These are phyloP conservation scores for Lablab purpureus DNA, from an alignment of 306 rosid genomes.

Conservation along the genomic window DNA sequence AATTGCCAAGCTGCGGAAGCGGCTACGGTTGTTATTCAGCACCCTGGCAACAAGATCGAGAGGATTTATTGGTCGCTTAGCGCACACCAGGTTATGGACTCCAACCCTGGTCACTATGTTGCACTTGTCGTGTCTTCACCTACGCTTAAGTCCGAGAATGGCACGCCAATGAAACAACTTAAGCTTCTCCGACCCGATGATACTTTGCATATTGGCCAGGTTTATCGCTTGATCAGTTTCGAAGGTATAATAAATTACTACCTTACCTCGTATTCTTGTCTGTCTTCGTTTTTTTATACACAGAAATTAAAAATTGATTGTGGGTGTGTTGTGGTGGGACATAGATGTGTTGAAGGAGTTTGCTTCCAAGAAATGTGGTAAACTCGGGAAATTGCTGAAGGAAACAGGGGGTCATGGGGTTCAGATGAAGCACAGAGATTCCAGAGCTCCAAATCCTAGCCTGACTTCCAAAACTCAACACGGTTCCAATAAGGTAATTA, in stretches of 20 bases:
- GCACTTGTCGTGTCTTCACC: slow-evolving; percentile 66
- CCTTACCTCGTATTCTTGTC: background rate
- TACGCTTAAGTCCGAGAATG: slow-evolving; percentile 60
- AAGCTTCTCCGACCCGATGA: slow-evolving; percentile 94
- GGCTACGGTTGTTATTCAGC: slow-evolving; percentile 85
- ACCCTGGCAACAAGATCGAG: slow-evolving; percentile 74
- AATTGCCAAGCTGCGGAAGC: slow-evolving; percentile 95
- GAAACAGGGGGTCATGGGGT: slow-evolving; percentile 61
- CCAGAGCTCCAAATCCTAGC: slow-evolving; percentile 48
- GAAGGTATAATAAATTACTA: slow-evolving; percentile 59
- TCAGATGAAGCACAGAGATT: slow-evolving; percentile 56
- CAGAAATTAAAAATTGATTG: background rate
- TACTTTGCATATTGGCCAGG: slow-evolving; percentile 84
- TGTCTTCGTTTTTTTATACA: background rate
- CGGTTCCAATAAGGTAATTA: slow-evolving; percentile 49
- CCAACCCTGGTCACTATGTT: slow-evolving; percentile 89
- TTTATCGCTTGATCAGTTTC: slow-evolving; percentile 80
- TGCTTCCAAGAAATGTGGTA: slow-evolving; percentile 81
- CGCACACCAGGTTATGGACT: slow-evolving; percentile 75
- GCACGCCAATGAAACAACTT: slow-evolving; percentile 70
- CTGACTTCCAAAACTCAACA: slow-evolving; percentile 44
- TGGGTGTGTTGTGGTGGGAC: background rate
- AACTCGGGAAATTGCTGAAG: slow-evolving; percentile 74
- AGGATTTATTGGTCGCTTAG: slow-evolving; percentile 84
- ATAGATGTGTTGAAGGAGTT: slow-evolving; percentile 93